Evolutionary conservation across 495 filamentous ascomycete species (phyloP), one percentile per base, ranked within the genome.

Genomic region (Hyphodiscus hymeniophilus): DNA sequence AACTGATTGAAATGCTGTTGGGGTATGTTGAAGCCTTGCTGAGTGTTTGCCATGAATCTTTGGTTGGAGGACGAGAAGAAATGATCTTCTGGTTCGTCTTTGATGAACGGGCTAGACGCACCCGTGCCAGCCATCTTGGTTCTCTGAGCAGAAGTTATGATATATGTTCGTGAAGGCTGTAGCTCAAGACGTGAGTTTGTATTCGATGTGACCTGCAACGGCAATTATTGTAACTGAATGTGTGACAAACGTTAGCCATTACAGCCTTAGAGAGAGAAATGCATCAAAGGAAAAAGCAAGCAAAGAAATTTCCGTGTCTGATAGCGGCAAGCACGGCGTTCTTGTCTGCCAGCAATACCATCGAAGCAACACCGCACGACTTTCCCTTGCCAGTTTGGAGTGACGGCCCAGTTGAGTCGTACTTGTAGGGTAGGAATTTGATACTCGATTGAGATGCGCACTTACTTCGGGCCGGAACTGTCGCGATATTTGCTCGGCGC

Each of bases 51-150:
- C 58, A 72, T 73, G 49, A 46, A 65, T 48, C 62, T 50, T 30
- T 62, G 57, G 46, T 59, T 51, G 52, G 76, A 66, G 23, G 65
- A 64, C 55, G 72, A 64, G 62, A 71, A 81, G 56, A 65, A 67
- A 54, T 75, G 73, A 53, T 87, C 81, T 66, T 85, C 75, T 45
- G 81, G 78, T 66, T 90, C 85, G 65, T 81, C 74, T 66, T 89
- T 89, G 65, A 89, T 87, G 64, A 76, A 88, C 44, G 84, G 77
- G 60, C 74, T 74, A 32, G 75, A 73, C 33, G 66, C 46, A 26
- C 59, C 59, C 42, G 56, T 61, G 40, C 56, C 55, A 46, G 59
- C 56, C 59, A 61, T 61, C 22, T 41, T 56, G 22, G 47, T 31
- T 56, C 42, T 23, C 46, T 20, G 36, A 55, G 38, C 16, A 23